Evolutionary conservation across 192 early-diverging fungal genomes (phyloP).

Genomic region (Lobulomyces angularis): DNA sequence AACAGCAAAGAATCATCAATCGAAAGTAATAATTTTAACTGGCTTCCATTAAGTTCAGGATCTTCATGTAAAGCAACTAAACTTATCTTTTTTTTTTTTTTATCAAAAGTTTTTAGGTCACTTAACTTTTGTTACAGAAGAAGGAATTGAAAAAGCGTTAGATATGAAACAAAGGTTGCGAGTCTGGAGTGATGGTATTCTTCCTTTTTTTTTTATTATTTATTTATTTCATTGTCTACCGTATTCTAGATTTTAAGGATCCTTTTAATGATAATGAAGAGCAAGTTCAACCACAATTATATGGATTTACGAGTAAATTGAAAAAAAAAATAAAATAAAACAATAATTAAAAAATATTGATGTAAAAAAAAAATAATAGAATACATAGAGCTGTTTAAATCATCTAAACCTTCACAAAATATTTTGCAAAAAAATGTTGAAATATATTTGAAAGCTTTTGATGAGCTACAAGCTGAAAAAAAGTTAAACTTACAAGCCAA

Average conservation of each 20-base stretch:
- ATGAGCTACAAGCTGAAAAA: constrained; percentile 58
- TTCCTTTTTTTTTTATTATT: constrained; percentile 1
- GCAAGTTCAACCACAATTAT: no score
- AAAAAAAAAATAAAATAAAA: constrained; percentile 18
- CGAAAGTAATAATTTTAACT: constrained; percentile 10
- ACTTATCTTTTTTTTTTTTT: no score
- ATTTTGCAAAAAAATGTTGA: constrained; percentile 56
- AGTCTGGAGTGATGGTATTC: constrained; percentile 38
- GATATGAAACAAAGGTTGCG: constrained; percentile 43
- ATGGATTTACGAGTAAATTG: constrained; percentile 32
- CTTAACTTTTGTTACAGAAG: constrained; percentile 55
- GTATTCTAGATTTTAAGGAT: neutral
- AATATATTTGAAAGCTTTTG: constrained; percentile 62
- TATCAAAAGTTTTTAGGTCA: constrained; percentile 56
- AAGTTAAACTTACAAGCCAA: constrained; percentile 48
- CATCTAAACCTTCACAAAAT: constrained; percentile 21
- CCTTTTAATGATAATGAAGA: no score
- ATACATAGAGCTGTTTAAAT: constrained; percentile 17
- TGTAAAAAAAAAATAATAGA: constrained; percentile 18
- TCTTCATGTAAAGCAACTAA: constrained; percentile 23
- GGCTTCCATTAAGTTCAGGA: constrained; percentile 14
- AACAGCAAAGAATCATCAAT: constrained; percentile 21
- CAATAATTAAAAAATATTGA: constrained; percentile 9
- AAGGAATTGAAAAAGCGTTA: constrained; percentile 48
- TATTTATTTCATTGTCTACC: neutral